Percentiles rank a stretch among this genome's conserved stretches.
Evolutionary conservation across 495 filamentous ascomycete genomes (phyloP).

Genomic region (Letharia lupina): DNA sequence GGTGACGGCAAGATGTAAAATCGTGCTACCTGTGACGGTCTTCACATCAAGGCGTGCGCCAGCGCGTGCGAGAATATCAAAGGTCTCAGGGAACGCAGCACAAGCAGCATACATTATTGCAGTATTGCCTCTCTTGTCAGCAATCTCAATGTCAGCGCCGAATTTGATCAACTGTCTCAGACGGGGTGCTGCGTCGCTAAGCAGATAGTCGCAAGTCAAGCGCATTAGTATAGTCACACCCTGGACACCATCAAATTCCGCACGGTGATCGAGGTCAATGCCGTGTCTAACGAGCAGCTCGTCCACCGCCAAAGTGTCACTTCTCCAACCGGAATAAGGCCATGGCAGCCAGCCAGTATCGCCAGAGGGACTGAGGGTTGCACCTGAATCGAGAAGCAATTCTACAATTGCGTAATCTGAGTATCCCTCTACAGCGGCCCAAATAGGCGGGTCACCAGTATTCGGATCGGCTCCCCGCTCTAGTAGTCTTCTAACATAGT

Average conservation of each 20-base stretch:
- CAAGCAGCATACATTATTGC: neutral
- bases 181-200: neutral
- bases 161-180: slow-evolving; percentile 1
- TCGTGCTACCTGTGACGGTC: neutral
- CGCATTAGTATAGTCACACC: slow-evolving; percentile 2
- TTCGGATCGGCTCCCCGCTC: neutral
- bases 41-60: slow-evolving; percentile 2
- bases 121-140: slow-evolving; percentile 4
- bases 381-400: neutral
- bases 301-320: neutral
- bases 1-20: neutral
- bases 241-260: neutral
- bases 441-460: neutral
- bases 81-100: neutral
- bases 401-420: neutral
- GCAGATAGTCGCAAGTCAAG: accelerated
- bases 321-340: neutral
- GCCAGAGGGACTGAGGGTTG: neutral
- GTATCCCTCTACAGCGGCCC: neutral
- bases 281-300: neutral
- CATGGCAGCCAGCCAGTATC: neutral
- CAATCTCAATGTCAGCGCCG: neutral
- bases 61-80: neutral
- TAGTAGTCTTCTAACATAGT: neutral
- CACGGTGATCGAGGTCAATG: neutral